Evolutionary conservation across 2,329 filamentous ascomycete species (phyloP), one percentile per base, ranked within the genome.

Genomic region (Ophiostoma sp.): DNA sequence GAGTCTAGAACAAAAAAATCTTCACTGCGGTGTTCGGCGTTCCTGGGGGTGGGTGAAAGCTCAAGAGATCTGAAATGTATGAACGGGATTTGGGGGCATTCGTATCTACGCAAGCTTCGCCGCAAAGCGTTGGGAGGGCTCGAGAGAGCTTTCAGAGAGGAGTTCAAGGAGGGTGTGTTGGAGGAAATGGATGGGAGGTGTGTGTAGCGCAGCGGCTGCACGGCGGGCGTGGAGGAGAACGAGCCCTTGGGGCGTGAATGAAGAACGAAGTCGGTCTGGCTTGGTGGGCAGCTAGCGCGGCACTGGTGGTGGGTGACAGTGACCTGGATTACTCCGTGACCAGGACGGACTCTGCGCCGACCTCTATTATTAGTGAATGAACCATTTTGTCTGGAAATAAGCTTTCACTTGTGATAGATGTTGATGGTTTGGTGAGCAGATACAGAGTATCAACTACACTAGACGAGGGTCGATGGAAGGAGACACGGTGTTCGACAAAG

Each of bases 1-100:
- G 70, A 75, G 74, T 64, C 48, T 28, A 63, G 71, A 72, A 36
- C 57, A 39, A 48, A 52, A 55, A 59, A 75, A 66, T 74, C 70
- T 70, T 71, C 64, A 61, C 61, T 76, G 72, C 72, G 75, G 70
- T 73, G 57, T 73, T 75, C 72, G 70, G 75, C 72, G 74, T 71
- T 69, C 52, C 52, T 69, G 69, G 57, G 25, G 64, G 8, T 57
- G 68, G n/a, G 48, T 19, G 8, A 63, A 39, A 19, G 33, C 31
- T 63, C 57, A n/a, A 45, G 57, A 66, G 36, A 45, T 45, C n/a
- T 66, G 61, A 28, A 19, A 66, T 28, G 19, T 15, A 55, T 25
- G 63, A 6, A 48, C 7, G 52, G 52, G 33, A 28, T 73, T 66
- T 36, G 48, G 61, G 68, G 25, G 63, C 45, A 33, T 55, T 71